Conservation (phyloP, 768 basidiomycete species). For the Suillus americanus region DNA sequence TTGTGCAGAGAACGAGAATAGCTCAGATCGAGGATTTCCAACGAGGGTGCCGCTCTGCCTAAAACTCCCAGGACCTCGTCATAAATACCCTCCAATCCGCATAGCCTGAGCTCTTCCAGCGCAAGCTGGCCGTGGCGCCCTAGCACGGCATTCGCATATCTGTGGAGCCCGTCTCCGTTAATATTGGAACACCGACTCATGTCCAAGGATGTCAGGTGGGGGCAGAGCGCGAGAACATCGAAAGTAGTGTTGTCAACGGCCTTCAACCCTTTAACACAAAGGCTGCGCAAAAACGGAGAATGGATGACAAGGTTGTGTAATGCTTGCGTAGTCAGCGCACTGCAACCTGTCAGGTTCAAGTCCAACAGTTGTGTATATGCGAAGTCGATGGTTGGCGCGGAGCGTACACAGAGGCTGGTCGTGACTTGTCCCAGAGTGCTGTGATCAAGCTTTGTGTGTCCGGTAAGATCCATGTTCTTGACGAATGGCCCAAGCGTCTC, state of each 20-base stretch:
- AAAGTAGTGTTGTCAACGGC: conserved; percentile 76
- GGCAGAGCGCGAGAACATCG: conserved; percentile 61
- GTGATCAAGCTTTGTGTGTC: conserved; percentile 53
- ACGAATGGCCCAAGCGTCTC: conserved; percentile 64
- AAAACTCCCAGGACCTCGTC: conserved; percentile 64
- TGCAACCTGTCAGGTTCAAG: conserved; percentile 75
- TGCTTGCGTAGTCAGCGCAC: conserved; percentile 58
- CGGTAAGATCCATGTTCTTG: conserved; percentile 57
- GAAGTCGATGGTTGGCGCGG: conserved; percentile 27
- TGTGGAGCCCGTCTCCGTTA: conserved; percentile 59
- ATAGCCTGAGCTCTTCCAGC: conserved; percentile 64
- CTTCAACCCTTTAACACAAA: conserved; percentile 67
- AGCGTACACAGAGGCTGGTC: conserved; percentile 50
- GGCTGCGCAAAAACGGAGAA: conserved; percentile 55
- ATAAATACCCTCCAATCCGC: conserved; percentile 60
- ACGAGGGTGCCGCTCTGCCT: conserved; percentile 64
- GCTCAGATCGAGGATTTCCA: conserved; percentile 82
- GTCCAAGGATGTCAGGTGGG: conserved; percentile 59
- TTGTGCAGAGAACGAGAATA: conserved; percentile 72
- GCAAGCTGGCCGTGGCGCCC: conserved; percentile 47
- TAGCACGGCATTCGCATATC: conserved; percentile 44
- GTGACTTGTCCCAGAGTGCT: conserved; percentile 52
- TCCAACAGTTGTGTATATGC: conserved; percentile 65
- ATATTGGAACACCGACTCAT: conserved; percentile 71
- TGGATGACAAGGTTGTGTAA: conserved; percentile 69